phyloP scores from a whole-genome alignment of 2,329 filamentous ascomycete genomes.

The Chaetothyriales sp. region DNA sequence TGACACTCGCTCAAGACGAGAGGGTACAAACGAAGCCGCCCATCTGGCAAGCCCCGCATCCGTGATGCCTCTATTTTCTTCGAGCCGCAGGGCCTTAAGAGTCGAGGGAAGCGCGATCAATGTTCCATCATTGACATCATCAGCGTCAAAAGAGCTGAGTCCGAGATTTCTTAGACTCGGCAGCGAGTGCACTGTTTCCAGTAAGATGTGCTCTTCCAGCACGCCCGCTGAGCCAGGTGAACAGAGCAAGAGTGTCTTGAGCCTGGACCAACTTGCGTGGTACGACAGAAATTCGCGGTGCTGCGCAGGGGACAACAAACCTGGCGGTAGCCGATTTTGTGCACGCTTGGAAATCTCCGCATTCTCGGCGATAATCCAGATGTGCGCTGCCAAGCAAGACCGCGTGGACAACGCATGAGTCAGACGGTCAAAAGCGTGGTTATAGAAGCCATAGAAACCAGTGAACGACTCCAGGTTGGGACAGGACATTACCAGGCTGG shows the following conservation, averaged over 20 bases:
- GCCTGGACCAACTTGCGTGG: constrained; percentile 37
- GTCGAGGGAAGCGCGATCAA: constrained; percentile 38
- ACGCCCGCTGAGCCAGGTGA: constrained; percentile 30
- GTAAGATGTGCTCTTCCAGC: constrained; percentile 42
- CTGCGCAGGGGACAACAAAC: constrained; percentile 37
- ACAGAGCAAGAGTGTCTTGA: constrained; percentile 42
- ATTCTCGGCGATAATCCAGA: constrained; percentile 42
- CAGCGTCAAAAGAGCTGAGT: constrained; percentile 39
- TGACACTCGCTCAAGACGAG: constrained; percentile 33
- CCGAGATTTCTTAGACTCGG: constrained; percentile 41
- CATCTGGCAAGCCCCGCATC: constrained; percentile 43
- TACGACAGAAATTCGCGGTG: constrained; percentile 40
- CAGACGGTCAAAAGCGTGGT: constrained; percentile 41
- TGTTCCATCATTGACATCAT: constrained; percentile 43
- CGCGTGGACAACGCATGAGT: constrained; percentile 44
- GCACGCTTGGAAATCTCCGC: constrained; percentile 27
- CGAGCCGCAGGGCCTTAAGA: constrained; percentile 41
- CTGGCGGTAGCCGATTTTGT: constrained; percentile 23
- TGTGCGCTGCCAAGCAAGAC: constrained; percentile 39
- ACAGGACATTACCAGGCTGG: constrained; percentile 46
- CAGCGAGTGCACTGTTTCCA: constrained; percentile 40
- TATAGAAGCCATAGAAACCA: constrained; percentile 41
- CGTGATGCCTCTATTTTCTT: constrained; percentile 42
- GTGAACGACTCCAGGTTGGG: constrained; percentile 42
- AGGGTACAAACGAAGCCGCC: constrained; percentile 33